Evolutionary conservation across 495 filamentous ascomycete species (phyloP), one percentile per base, ranked within the genome.

Genomic region (Articulospora tetracladia): DNA sequence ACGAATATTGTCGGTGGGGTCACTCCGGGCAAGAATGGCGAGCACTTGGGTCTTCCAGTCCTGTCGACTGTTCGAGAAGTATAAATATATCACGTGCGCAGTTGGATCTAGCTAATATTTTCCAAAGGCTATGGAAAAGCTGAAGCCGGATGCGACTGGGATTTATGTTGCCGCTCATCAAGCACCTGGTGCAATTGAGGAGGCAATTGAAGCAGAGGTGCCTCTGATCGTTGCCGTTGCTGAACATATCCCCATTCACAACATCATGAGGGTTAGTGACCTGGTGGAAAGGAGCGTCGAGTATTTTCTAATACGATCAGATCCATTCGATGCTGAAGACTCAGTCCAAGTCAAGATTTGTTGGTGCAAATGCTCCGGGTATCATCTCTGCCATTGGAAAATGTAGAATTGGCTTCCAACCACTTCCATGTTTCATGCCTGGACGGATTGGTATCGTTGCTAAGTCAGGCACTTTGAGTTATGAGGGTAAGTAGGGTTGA

Each of bases 1-100:
- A 96, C 92, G 34, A 88, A 89, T 24, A 90, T 97, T 55, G 88
- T 96, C 0, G 92, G 92, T 15, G 92, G 92, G 36, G 89, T 95
- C 11, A 92, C 83, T 52, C 92, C 91, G 0, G 86, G 86, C 1
- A 85, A 86, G 28, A 81, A 85, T 57, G 88, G 87, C 25, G 86
- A 91, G 65, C 92, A 96, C 72, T 76, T 96, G 26, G 90, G 87
- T 1, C 77, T 93, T 28, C 92, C 92, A 0, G 80, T 97, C 2
- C 78, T 95, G 15, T 86, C 89, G 7, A 86, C 81, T 20, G 87
- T 96, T 22, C 80, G 80, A 65, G 81, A 79, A 69, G 85, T 86
- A 72, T 30, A 76, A 63, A 44, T 59, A 1, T n/a, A 22, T 44
- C 19, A 20, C 56, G 36, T 28, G 19, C 24, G 12, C 32, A 25